Evolutionary conservation across 331 rosid species (phyloP).

Genomic region (Spiraea crenata): DNA sequence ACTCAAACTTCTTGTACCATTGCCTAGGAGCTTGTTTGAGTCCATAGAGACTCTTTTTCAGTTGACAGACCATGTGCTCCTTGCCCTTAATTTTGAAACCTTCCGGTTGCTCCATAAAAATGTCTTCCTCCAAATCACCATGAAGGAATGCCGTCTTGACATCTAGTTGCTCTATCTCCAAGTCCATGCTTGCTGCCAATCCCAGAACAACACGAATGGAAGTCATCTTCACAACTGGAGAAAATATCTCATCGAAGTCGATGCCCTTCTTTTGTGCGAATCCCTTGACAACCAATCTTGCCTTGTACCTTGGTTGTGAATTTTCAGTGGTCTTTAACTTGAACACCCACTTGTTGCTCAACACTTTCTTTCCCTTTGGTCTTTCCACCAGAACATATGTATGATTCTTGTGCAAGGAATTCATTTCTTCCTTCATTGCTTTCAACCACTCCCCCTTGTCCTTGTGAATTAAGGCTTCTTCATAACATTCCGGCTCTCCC

Average conservation of each 20-base stretch:
- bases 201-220: background rate
- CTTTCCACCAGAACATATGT: background rate
- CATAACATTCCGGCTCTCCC: background rate
- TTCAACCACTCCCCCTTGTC: background rate
- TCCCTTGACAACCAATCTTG: background rate
- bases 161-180: background rate
- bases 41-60: background rate
- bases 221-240: background rate
- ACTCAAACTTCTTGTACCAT: background rate
- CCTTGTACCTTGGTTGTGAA: background rate
- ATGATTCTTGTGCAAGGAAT: conserved; percentile 5
- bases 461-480: background rate
- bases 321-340: background rate
- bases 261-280: background rate
- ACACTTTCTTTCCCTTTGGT: background rate
- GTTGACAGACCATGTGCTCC: background rate
- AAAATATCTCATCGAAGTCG: conserved; percentile 4
- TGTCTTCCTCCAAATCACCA: background rate
- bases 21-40: background rate
- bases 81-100: background rate
- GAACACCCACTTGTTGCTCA: background rate
- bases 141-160: conserved; percentile 8
- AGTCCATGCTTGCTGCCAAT: background rate
- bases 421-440: conserved; percentile 7
- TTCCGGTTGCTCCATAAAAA: background rate